Conservation (phyloP, 2,329 filamentous ascomycete species). For the Alternaria sp. region DNA sequence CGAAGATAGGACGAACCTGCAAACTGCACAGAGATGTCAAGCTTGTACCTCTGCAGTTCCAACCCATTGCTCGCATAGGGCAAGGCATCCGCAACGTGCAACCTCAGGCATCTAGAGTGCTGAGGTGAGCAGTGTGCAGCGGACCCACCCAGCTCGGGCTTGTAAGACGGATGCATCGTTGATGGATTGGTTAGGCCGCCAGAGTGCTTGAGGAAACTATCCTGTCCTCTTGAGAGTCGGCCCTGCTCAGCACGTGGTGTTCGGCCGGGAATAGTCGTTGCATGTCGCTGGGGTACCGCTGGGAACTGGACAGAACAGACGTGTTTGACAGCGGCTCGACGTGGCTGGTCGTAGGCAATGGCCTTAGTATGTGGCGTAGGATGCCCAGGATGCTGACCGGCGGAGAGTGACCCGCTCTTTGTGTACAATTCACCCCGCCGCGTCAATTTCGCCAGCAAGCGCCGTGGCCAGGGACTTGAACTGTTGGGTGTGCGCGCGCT, state of each 20-base stretch:
- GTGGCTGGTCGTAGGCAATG: slow-evolving; percentile 2
- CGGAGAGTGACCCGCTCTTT: slow-evolving; percentile 12
- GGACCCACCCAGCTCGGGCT: slow-evolving; percentile 7
- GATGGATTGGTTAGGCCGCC: background rate
- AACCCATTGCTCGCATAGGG: slow-evolving; percentile 4
- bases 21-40: background rate
- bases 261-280: background rate
- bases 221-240: background rate
- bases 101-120: slow-evolving; percentile 9
- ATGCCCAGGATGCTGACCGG: slow-evolving; percentile 13
- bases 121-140: slow-evolving; percentile 13
- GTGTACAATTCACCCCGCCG: slow-evolving; percentile 18
- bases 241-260: slow-evolving; percentile 8
- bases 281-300: background rate
- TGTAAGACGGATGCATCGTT: slow-evolving; percentile 1
- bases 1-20: background rate
- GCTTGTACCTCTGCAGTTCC: background rate
- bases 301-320: background rate
- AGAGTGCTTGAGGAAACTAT: background rate
- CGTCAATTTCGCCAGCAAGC: slow-evolving; percentile 8
- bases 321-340: background rate
- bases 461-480: background rate
- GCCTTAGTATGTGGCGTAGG: background rate
- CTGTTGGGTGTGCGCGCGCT: background rate
- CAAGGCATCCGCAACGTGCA: slow-evolving; percentile 9